Conservation (phyloP, 2,329 filamentous ascomycete genomes). For the Passalora sequoiae region DNA sequence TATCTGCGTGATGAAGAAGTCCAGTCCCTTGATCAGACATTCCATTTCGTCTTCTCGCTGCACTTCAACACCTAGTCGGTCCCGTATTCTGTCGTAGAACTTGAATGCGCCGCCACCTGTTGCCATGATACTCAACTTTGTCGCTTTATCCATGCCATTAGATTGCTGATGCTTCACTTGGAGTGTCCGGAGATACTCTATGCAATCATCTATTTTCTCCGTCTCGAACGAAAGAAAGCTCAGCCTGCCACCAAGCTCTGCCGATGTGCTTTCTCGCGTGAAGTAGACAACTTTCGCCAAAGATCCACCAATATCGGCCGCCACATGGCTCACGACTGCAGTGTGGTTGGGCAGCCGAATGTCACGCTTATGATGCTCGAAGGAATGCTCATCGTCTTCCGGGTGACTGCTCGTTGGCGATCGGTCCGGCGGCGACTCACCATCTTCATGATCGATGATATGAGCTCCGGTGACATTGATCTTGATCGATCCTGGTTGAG, state of each 20-base stretch:
- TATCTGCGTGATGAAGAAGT: conserved; percentile 98
- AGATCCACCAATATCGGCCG: conserved; percentile 95
- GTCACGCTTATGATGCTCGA: conserved; percentile 75
- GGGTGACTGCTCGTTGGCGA: conserved; percentile 42
- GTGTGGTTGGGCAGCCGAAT: conserved; percentile 96
- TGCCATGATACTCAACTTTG: conserved; percentile 82
- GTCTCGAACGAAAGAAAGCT: conserved; percentile 98
- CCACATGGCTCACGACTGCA: conserved; percentile 90
- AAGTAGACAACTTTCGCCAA: conserved; percentile 97
- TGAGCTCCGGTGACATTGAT: conserved; percentile 97
- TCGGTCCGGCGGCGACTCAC: conserved; percentile 27
- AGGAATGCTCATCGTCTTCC: conserved; percentile 47
- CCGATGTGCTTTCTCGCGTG: conserved; percentile 62
- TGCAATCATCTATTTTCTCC: conserved; percentile 85
- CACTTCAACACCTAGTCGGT: conserved; percentile 80
- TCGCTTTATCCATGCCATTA: conserved; percentile 31
- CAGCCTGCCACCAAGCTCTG: conserved; percentile 75
- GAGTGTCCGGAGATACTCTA: conserved; percentile 82
- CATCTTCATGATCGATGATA: conserved; percentile 76
- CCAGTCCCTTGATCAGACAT: conserved; percentile 85
- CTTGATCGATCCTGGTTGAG: conserved; percentile 65
- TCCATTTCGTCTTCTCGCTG: conserved; percentile 97
- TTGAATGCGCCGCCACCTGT: conserved; percentile 96
- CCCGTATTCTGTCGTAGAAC: conserved; percentile 85
- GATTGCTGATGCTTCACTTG: conserved; percentile 76